Evolutionary conservation across 2,329 filamentous ascomycete genomes (phyloP), one percentile per base, ranked within the genome.

Genomic region (Dactylellina sp.): DNA sequence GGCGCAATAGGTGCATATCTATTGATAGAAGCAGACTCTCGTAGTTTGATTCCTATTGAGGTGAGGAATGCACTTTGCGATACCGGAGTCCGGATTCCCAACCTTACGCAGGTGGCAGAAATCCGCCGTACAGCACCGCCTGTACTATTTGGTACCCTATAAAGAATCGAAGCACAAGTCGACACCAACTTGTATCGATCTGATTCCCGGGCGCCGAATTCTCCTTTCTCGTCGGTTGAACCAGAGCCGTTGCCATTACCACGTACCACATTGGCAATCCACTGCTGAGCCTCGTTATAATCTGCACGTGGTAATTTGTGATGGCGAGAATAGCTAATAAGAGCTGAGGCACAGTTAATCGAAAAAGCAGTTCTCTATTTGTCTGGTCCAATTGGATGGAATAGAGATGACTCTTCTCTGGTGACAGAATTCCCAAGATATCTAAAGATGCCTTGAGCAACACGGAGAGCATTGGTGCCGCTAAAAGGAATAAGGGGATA

Each of bases 251-350:
- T 6, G 80, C 84, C 90, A 92, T 84, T 91, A 89, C 63, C n/a
- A 70, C 42, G 80, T 97, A 95, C 92, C 93, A 97, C 16, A 95
- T 82, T 0, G 93, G 91, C 81, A 94, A 97, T 0, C 89, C 94
- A 0, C 93, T 97, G 0, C 92, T 90, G 14, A 99, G 85, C 22
- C 95, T 88, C 47, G 90, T 96, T 78, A 98, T 90, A 77, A 99
- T 96, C 81, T 99, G 95, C 24, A 97, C 90, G 80, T 99, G 95
- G 79, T 96, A 96, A 75, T 84, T 92, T 11, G 89, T 92, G 18
- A 93, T 81, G 18, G 92, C 91, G 71, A 94, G 81, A 1, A 87
- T 74, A 0, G 90, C 89, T 16, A 99, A 84, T 2, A 93, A 66
- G 0, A 91, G 81, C 81, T 99, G 94, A 2, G 88, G 86, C 2